Percentiles rank a stretch among this genome's conserved stretches.
Conservation (phyloP, 192 early-diverging fungal genomes). For the Gamsiella multidivaricata region DNA sequence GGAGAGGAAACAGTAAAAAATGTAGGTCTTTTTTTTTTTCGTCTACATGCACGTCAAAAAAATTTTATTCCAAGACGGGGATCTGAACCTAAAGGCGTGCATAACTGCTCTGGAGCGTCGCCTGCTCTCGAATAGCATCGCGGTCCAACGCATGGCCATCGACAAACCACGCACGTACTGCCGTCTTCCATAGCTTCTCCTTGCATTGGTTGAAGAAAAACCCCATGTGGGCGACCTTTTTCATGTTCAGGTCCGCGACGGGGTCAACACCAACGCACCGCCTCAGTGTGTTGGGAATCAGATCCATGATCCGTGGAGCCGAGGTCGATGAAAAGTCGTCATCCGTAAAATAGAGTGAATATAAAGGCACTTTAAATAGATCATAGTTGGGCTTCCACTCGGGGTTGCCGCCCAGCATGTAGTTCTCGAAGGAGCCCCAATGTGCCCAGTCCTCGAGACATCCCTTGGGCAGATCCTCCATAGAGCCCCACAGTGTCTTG, state of each 20-base stretch:
- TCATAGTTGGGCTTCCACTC: conserved; percentile 54
- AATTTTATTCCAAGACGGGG: too few species aligned
- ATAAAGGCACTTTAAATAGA: conserved; percentile 37
- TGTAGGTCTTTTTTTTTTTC: conserved; percentile 3
- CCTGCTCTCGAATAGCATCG: conserved; percentile 30
- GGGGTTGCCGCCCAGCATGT: conserved; percentile 52
- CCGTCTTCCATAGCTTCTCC: conserved; percentile 46
- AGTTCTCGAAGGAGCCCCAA: conserved; percentile 39
- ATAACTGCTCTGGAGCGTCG: conserved; percentile 19
- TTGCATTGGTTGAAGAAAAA: conserved; percentile 50
- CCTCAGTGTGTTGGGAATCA: conserved; percentile 34
- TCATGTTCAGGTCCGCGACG: conserved; percentile 44
- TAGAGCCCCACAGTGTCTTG: conserved; percentile 43
- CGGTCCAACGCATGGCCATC: conserved; percentile 39
- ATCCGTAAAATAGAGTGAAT: conserved; percentile 50
- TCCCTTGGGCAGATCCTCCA: conserved; percentile 51
- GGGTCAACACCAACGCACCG: conserved; percentile 39
- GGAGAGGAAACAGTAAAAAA: too few species aligned
- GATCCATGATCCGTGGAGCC: conserved; percentile 26
- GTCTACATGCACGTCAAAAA: too few species aligned
- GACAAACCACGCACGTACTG: conserved; percentile 31
- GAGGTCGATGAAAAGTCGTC: conserved; percentile 42
- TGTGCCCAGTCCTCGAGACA: conserved; percentile 43
- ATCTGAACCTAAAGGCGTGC: conserved; percentile 25
- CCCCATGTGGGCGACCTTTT: conserved; percentile 54